Percentiles rank a stretch among this genome's conserved stretches.
These are phyloP conservation scores for Fusarium sambucinum DNA, from an alignment of 2,329 filamentous ascomycete species.

Conservation along the genomic window DNA sequence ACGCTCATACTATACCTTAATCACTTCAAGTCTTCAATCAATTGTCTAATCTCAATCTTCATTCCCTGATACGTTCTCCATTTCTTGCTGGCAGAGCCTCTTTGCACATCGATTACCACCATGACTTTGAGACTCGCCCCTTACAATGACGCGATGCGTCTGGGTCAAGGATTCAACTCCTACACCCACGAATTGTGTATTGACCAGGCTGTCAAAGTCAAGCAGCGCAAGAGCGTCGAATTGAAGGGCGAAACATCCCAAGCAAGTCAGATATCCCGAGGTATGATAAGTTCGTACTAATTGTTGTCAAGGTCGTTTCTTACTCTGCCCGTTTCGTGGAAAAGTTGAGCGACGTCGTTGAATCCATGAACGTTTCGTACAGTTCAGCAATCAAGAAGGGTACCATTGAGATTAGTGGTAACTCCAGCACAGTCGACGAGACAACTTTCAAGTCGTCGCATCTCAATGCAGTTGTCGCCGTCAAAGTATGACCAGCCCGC, in stretches of 20 bases:
- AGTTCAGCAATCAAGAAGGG: slow-evolving; percentile 3
- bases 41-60: not conserved
- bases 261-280: not conserved
- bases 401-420: not conserved
- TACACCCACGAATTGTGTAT: slow-evolving; percentile 2
- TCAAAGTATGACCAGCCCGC: not conserved
- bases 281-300: not conserved
- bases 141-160: slow-evolving; percentile 6
- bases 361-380: slow-evolving; percentile 2
- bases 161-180: slow-evolving; percentile 6
- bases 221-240: not conserved
- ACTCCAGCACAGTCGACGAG: slow-evolving; percentile 1
- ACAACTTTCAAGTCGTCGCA: slow-evolving; percentile 1
- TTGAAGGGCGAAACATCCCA: not conserved
- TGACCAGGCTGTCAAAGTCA: not conserved
- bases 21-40: not conserved
- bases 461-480: not conserved
- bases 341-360: not conserved
- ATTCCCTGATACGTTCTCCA: too few species aligned
- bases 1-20: not conserved
- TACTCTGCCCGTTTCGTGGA: not conserved
- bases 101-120: not conserved
- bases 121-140: slow-evolving; percentile 1
- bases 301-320: not conserved
- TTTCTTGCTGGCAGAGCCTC: not conserved